Base-by-base conservation (phyloP, 768 basidiomycete genomes). In the Macrolepiota dolichaula region DNA sequence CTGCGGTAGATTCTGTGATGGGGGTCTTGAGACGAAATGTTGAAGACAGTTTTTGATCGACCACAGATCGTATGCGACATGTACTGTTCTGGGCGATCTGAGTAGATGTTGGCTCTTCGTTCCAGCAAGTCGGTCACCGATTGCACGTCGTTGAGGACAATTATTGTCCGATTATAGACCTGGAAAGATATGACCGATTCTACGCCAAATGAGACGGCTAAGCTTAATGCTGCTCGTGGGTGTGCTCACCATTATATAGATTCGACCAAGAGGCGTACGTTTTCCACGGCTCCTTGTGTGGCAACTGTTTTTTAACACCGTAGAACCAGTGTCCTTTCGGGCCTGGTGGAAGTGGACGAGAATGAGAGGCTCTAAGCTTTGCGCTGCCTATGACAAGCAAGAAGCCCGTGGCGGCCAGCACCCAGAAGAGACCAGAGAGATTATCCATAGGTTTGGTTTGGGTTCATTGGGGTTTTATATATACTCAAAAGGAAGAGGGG, bases 81-180 rank as follows among this genome's bases (percentile, higher is more conserved):
- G 71, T 74, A 75, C 5, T 71, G 72, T 55, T 71, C 71, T 2
- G 83, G 84, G 7, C 85, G 78, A 62, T 84, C 84, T 4, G 84
- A 85, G 63, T 86, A 87, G 36, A 81, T 79, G 47, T 69, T 70
- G 29, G 82, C 78, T 22, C 85, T 79, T 59, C 75, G 74, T 55
- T 81, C 80, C 7, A 87, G 75, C 4, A 87, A 74, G 29, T 84
- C 78, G 53, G 73, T 69, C 3, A 83, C 76, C 7, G 80, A 70
- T 25, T 67, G 64, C 50, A 73, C 71, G 51, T 76, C 76, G 68
- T 84, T 86, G 9, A 87, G 72, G 44, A 86, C 74, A 51, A 86
- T 66, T 25, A 81, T 72, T 22, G 71, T 72, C n/a, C 70, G 72
- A 61, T 80, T 83, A 62, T 81, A 74, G 25, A 77, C 67, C 35